phyloP scores from a whole-genome alignment of 805 yeast genomes.

The Candida germanica region DNA sequence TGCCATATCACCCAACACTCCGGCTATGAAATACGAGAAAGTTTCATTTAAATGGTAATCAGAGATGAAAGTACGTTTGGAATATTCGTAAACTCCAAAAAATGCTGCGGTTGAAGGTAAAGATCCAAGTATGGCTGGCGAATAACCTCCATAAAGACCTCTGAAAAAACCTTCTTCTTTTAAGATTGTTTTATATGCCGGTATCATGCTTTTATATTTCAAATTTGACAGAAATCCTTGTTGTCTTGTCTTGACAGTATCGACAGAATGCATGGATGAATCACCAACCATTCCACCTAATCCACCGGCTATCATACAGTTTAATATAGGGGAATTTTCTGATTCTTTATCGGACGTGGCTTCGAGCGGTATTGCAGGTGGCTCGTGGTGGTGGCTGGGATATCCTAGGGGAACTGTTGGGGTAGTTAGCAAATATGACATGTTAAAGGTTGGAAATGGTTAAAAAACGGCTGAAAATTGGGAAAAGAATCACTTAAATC shows the following conservation, averaged over 20 bases:
- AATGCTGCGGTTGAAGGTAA: conserved; percentile 94
- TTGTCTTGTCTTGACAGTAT: conserved; percentile 94
- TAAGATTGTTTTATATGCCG: conserved; percentile 74
- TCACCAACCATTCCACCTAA: conserved; percentile 94
- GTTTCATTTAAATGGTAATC: conserved; percentile 72
- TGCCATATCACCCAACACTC: conserved; percentile 90
- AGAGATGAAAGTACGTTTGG: conserved; percentile 68
- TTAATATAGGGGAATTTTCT: conserved; percentile 42
- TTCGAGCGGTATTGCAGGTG: not conserved
- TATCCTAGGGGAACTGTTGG: conserved; percentile 36
- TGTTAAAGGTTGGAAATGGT: too few species aligned
- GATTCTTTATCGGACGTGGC: conserved; percentile 1
- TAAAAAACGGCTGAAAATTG: too few species aligned
- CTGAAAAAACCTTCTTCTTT: conserved; percentile 78
- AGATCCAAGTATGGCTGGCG: conserved; percentile 89
- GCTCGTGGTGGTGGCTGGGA: conserved; percentile 17
- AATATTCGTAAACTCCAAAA: conserved; percentile 83
- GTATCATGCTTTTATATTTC: conserved; percentile 71
- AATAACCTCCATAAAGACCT: conserved; percentile 90
- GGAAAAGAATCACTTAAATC: too few species aligned
- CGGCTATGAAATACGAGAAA: conserved; percentile 74
- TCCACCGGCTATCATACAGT: conserved; percentile 85
- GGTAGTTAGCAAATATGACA: conserved; percentile 19
- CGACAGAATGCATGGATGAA: conserved; percentile 89
- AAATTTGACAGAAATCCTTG: conserved; percentile 79